Conservation (phyloP, 805 yeast genomes). For the Ogataea siamensis region DNA sequence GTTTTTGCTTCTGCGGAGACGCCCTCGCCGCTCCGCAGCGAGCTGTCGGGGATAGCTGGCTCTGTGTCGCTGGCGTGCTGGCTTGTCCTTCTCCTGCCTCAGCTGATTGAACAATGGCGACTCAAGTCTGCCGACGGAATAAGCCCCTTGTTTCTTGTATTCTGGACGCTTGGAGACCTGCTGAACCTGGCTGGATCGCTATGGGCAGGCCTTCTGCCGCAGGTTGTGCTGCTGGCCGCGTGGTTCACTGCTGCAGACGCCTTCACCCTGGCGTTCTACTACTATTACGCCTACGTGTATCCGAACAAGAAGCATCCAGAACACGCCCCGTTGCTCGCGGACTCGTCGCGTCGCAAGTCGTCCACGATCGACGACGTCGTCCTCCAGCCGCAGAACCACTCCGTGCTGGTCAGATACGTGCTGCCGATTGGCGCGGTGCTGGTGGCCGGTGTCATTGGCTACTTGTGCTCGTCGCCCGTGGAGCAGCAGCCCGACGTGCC, state of each 20-base stretch:
- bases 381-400: constrained; percentile 44
- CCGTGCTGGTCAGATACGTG: constrained; percentile 48
- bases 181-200: constrained; percentile 65
- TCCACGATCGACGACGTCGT: constrained; percentile 53
- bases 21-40: constrained; percentile 37
- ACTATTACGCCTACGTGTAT: constrained; percentile 55
- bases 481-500: constrained; percentile 25
- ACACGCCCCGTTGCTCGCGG: constrained; percentile 34
- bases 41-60: constrained; percentile 63
- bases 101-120: constrained; percentile 77
- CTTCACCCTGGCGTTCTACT: constrained; percentile 55
- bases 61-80: constrained; percentile 75
- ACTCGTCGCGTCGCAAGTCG: constrained; percentile 36
- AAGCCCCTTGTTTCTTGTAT: constrained; percentile 60
- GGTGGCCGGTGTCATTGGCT: constrained; percentile 62
- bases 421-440: constrained; percentile 62
- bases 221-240: constrained; percentile 64
- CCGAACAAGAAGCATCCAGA: constrained; percentile 35
- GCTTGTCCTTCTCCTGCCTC: constrained; percentile 75
- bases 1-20: constrained; percentile 5
- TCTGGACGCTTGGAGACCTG: constrained; percentile 74
- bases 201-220: constrained; percentile 69
- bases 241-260: constrained; percentile 79
- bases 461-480: constrained; percentile 43
- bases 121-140: constrained; percentile 74